phyloP scores from a whole-genome alignment of 768 basidiomycete genomes.

The Pilatotrama ljubarskyi region DNA sequence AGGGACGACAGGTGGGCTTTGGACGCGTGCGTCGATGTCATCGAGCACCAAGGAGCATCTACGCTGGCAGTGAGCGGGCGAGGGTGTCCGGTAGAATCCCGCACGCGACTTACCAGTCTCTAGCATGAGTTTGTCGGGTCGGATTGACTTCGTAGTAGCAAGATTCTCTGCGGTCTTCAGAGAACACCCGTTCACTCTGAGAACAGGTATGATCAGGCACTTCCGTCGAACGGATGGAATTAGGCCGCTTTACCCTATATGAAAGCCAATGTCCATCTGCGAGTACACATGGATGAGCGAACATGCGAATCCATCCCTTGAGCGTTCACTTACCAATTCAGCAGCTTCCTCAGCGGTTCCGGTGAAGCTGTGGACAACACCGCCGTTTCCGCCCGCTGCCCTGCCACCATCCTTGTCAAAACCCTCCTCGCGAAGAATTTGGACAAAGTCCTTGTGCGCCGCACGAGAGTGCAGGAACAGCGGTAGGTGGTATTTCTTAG shows the following conservation, averaged over 20 bases:
- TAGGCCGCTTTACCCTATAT: slow-evolving; percentile 48
- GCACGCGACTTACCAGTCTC: slow-evolving; percentile 80
- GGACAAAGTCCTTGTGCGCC: slow-evolving; percentile 70
- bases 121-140: slow-evolving; percentile 59
- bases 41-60: slow-evolving; percentile 78
- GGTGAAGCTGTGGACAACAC: slow-evolving; percentile 85
- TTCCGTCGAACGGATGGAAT: no score
- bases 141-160: slow-evolving; percentile 53
- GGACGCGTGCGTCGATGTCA: slow-evolving; percentile 67
- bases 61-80: neutral
- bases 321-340: slow-evolving; percentile 66
- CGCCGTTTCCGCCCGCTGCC: slow-evolving; percentile 59
- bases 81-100: no score
- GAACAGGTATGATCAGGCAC: neutral
- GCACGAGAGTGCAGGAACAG: slow-evolving; percentile 81
- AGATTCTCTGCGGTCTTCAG: slow-evolving; percentile 73
- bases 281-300: no score
- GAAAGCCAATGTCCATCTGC: slow-evolving; percentile 78
- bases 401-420: slow-evolving; percentile 58
- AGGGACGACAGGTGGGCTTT: slow-evolving; percentile 48
- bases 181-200: slow-evolving; percentile 72
- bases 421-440: slow-evolving; percentile 63
- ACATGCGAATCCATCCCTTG: no score
- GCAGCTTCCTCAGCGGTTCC: slow-evolving; percentile 60
- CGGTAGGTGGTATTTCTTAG: slow-evolving; percentile 71